Evolutionary conservation across 1,139 yeast species (phyloP), one percentile per base, ranked within the genome.

Genomic region (Taiozyma sp.): DNA sequence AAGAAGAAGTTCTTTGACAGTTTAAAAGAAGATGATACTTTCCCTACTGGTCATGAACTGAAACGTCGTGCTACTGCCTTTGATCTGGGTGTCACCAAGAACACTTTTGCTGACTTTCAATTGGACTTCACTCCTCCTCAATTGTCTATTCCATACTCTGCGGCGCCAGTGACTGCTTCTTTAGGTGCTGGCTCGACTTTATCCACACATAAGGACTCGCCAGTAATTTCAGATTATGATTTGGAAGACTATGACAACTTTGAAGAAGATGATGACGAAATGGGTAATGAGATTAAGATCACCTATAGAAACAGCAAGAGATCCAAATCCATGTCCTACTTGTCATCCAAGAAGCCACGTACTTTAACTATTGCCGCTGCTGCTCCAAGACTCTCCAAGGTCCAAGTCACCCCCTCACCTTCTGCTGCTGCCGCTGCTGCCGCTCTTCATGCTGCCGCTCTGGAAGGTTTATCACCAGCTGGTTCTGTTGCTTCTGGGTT

Each of bases 311-410:
- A 70, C 57, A 79, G 76, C 49, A 83, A 83, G 64, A 73, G 88
- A 61, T 81, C 87, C 14, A 83, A 83, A 65, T 82, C 87, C 14
- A 74, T 83, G 79, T 79, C 85, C 39, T 80, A 77, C 57, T 68
- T 78, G 40, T 66, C 71, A 47, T 70, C 72, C 55, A 82, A 82
- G 62, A 80, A 78, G 62, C 52, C 50, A 14, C 70, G 78, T 47
- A 79, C 79, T 60, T 70, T 85, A 50, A 84, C 91, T n/a, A 89
- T 89, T 38, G 92, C 92, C 22, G 90, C 91, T 16, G 90, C 89
- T 34, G 89, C 92, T 43, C 93, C 92, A 53, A 74, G 92, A 61
- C 80, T 86, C n/a, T 84, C 89, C 22, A 78, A 80, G 57, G 72
- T 79, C 38, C 78, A 84, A 8, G 70, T 80, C 57, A 73, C 79